Conservation (phyloP, 2,329 filamentous ascomycete genomes). For the Pseudofabraea citricarpa region DNA sequence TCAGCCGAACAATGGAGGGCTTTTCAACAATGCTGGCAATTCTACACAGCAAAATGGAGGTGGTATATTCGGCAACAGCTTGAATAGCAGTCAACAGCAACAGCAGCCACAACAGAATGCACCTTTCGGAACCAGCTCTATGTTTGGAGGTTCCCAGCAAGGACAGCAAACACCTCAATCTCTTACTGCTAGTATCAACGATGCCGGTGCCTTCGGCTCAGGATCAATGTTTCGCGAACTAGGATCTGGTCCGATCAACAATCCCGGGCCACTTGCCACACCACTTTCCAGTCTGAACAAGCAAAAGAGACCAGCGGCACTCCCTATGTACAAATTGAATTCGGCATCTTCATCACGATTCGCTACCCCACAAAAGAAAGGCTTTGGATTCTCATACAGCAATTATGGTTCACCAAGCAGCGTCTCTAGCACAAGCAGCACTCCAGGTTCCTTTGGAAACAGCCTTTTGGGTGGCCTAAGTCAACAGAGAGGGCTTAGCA, state of each 20-base stretch:
- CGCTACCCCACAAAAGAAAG: conserved; percentile 77
- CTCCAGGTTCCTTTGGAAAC: conserved; percentile 61
- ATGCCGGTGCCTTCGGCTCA: conserved; percentile 85
- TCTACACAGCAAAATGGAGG: conserved; percentile 37
- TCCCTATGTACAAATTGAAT: conserved; percentile 85
- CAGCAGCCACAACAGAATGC: conserved; percentile 52
- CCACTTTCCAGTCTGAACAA: conserved; percentile 72
- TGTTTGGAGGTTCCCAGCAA: conserved; percentile 54
- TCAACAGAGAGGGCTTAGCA: conserved; percentile 60
- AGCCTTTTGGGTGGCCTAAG: conserved; percentile 64
- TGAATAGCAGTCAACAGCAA: conserved; percentile 30
- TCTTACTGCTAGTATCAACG: conserved; percentile 74
- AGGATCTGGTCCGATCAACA: conserved; percentile 54
- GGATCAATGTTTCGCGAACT: conserved; percentile 79
- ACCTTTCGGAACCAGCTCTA: conserved; percentile 53
- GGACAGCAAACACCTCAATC: conserved; percentile 52
- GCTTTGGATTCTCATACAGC: conserved; percentile 90
- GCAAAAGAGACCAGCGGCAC: conserved; percentile 70
- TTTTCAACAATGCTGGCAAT: conserved; percentile 47
- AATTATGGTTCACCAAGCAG: conserved; percentile 80
- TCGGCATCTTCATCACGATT: conserved; percentile 75
- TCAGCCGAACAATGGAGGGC: conserved; percentile 50
- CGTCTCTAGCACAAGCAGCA: conserved; percentile 60
- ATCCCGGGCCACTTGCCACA: conserved; percentile 86
- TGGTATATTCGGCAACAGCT: conserved; percentile 48